Conservation (phyloP, 129 eudicot species). For the Centrapalus pauciflorus region DNA sequence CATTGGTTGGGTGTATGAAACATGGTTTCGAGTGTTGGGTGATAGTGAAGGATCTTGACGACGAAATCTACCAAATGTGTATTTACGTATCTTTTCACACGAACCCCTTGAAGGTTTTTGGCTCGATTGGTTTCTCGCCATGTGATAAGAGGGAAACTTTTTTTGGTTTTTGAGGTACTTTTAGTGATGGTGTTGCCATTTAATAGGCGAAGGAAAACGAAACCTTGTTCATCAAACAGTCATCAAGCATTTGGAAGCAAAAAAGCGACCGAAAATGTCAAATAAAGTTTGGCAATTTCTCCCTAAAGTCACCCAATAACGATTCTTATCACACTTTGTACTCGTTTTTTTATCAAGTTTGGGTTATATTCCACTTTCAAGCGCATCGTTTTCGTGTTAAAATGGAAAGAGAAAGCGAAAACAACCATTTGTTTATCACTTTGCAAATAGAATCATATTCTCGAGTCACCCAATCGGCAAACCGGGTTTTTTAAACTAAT, state of each 20-base stretch:
- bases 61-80: conserved; percentile 24
- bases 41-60: conserved; percentile 12
- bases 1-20: conserved; percentile 17
- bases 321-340: conserved; percentile 28
- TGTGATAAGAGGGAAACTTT: background rate
- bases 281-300: conserved; percentile 21
- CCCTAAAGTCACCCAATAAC: conserved; percentile 2
- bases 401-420: background rate
- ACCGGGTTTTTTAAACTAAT: background rate
- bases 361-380: conserved; percentile 25
- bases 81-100: conserved; percentile 31
- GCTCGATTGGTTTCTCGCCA: conserved; percentile 35
- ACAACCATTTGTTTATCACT: conserved; percentile 8
- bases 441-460: conserved; percentile 26
- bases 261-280: conserved; percentile 21
- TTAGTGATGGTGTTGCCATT: background rate
- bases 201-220: conserved; percentile 11
- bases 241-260: conserved; percentile 7
- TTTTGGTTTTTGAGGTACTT: background rate
- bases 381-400: background rate
- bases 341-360: conserved; percentile 9
- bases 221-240: background rate
- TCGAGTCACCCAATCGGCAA: background rate
- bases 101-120: conserved; percentile 18
- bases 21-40: conserved; percentile 15